Evolutionary conservation across 768 basidiomycete genomes (phyloP), one percentile per base, ranked within the genome.

Genomic region (Pulveroboletus ravenelii): DNA sequence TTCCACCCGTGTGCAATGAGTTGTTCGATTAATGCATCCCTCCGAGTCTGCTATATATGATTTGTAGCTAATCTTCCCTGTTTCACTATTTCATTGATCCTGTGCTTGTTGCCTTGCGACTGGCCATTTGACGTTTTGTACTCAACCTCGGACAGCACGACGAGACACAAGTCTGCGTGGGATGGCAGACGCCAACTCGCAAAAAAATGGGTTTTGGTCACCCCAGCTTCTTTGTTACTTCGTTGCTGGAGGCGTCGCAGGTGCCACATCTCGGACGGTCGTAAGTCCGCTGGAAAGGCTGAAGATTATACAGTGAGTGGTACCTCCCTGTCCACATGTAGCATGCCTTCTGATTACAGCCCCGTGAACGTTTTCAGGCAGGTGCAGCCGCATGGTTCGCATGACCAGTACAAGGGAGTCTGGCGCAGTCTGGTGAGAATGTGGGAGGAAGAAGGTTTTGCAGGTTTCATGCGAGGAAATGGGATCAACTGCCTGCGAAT

Each of bases 391-490:
- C 77, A 70, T 40, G 70, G 76, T 27, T 75, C 79, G 14, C 73
- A 78, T 56, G 69, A 74, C 44, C 85, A 87, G 61, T 94, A 94
- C 70, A 82, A 76, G 58, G 92, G 92, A 17, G 91, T 94, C 32
- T 90, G 84, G 82, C 72, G 80, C 15, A 89, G 88, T 57, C 78
- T 95, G 40, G 78, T 78, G 15, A 81, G 94, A 54, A 87, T 87
- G 76, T 97, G 91, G 89, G 71, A 74, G 56, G 93, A 97, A 65
- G 95, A 98, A 68, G 95, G 95, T 8, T 85, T 94, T 69, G 80
- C 70, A 66, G 95, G 94, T 12, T 93, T 83, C 68, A 93, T 97
- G 93, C 77, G 90, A 57, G 95, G 95, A 4, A 97, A 97, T 62
- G 82, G 85, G 36, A 87, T 94, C 65, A 94, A 93, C 70, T 92